These are phyloP conservation scores for Auriscalpium microsporum DNA, from an alignment of 768 basidiomycete species.

Conservation along the genomic window DNA sequence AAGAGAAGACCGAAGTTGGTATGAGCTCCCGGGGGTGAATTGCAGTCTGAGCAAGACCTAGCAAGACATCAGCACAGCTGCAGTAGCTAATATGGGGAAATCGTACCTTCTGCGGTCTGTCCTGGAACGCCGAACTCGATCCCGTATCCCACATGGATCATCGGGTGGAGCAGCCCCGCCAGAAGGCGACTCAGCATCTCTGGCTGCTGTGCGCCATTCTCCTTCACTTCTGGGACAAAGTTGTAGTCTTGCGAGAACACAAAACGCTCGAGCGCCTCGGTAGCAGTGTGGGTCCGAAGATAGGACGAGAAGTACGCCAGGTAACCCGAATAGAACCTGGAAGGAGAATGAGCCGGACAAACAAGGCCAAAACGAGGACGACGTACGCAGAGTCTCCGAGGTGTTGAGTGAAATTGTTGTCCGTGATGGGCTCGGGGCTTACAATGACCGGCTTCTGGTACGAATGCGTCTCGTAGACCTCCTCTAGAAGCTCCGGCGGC, in stretches of 20 bases:
- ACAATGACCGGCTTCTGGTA: conserved; percentile 29
- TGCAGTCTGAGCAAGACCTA: conserved; percentile 51
- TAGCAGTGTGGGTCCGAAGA: conserved; percentile 34
- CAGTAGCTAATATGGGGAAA: neutral
- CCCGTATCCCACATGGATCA: conserved; percentile 59
- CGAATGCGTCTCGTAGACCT: conserved; percentile 32
- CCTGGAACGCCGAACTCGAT: conserved; percentile 55
- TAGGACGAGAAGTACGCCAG: conserved; percentile 42
- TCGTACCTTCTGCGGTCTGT: conserved; percentile 51
- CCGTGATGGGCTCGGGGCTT: conserved; percentile 38
- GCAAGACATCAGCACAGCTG: neutral
- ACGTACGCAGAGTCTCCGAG: conserved; percentile 49
- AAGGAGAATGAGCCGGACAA: neutral
- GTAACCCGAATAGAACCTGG: conserved; percentile 49
- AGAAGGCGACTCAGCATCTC: conserved; percentile 52
- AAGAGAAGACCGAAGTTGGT: conserved; percentile 19
- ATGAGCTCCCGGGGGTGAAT: conserved; percentile 36
- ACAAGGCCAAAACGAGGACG: neutral
- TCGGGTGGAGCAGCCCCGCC: conserved; percentile 50
- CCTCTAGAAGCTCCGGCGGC: conserved; percentile 28
- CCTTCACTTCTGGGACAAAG: conserved; percentile 20
- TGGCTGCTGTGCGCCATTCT: conserved; percentile 26
- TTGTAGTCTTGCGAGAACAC: conserved; percentile 50
- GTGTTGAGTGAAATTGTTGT: conserved; percentile 42
- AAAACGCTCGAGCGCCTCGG: conserved; percentile 47